phyloP scores from a whole-genome alignment of 2,329 filamentous ascomycete genomes.

The Verruconis gallopava region DNA sequence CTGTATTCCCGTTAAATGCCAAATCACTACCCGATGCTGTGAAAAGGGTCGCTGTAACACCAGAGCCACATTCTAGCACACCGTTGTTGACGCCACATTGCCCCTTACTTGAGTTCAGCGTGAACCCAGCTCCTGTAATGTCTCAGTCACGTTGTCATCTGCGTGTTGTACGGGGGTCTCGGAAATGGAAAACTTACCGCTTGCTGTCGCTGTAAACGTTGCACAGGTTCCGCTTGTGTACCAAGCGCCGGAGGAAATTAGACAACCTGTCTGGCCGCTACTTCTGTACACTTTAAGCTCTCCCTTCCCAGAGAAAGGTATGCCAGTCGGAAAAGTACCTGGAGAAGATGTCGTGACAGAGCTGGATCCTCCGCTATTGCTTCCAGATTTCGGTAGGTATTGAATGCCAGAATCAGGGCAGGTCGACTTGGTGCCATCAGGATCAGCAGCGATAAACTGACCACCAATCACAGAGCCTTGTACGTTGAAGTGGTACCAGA shows the following conservation, averaged over 20 bases:
- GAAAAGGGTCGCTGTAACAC: constrained; percentile 32
- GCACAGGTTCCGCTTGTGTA: constrained; percentile 56
- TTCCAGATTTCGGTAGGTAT: constrained; percentile 46
- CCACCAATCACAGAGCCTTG: constrained; percentile 46
- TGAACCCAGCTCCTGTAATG: constrained; percentile 34
- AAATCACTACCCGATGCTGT: constrained; percentile 23
- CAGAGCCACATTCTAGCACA: constrained; percentile 42
- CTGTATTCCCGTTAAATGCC: constrained; percentile 24
- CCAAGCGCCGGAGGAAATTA: constrained; percentile 56
- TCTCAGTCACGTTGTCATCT: neutral
- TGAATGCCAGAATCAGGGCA: constrained; percentile 52
- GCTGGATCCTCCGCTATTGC: constrained; percentile 15
- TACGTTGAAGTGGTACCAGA: constrained; percentile 53
- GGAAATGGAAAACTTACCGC: constrained; percentile 14
- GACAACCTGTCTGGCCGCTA: constrained; percentile 45
- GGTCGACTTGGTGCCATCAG: constrained; percentile 44
- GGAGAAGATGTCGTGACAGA: constrained; percentile 22
- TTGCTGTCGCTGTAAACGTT: constrained; percentile 43
- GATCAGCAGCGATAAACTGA: constrained; percentile 43
- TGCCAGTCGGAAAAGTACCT: constrained; percentile 16
- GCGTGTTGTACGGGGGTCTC: constrained; percentile 1
- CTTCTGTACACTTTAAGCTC: constrained; percentile 43
- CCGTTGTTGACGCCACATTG: constrained; percentile 42
- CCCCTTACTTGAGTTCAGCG: constrained; percentile 45
- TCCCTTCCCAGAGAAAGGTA: constrained; percentile 43